Evolutionary conservation across 768 basidiomycete species (phyloP), one percentile per base, ranked within the genome.

Genomic region (Arthromyces matolae): DNA sequence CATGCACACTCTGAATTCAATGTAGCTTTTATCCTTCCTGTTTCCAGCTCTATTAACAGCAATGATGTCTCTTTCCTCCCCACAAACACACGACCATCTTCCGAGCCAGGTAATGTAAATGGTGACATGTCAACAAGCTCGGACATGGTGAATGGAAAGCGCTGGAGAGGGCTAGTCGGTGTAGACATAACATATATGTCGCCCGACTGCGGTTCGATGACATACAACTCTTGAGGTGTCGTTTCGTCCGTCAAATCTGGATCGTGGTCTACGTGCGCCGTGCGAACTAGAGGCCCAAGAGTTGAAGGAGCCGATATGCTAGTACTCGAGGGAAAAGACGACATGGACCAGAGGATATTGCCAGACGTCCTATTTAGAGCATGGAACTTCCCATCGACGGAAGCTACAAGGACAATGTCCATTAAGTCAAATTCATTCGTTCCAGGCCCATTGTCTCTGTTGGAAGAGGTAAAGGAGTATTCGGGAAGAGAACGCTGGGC

Each of bases 171-270:
- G 41, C 77, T 78, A 12, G 75, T 74, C 1, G 84, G 82, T 0
- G 80, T 77, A 5, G 82, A 68, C 70, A 91, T 84, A 50, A 96
- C 82, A 64, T 89, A 98, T 55, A 98, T 89, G 59, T 92, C 87
- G 6, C 95, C 95, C 4, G 89, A 86, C 71, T 93, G 89, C 0
- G 95, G 95, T 60, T 97, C 95, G 43, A 97, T 89, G 51, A 97
- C 85, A 67, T 95, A 98, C 35, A 86, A 79, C 63, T 92, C 90
- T 57, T 81, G 79, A 22, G 70, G 64, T 1, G 65, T 60, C 45
- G 69, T 62, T 53, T 84, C 83, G 50, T 76, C 75, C 9, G 66
- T 73, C 36, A 76, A 56, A 54, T 86, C 83, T 6, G 77, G 71
- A 60, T 86, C 80, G 37, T 72, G 60, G 35, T 81, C 69, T 9